Evolutionary conservation across 345 rosid genomes (phyloP).

Genomic region (Eucalyptus sp.): DNA sequence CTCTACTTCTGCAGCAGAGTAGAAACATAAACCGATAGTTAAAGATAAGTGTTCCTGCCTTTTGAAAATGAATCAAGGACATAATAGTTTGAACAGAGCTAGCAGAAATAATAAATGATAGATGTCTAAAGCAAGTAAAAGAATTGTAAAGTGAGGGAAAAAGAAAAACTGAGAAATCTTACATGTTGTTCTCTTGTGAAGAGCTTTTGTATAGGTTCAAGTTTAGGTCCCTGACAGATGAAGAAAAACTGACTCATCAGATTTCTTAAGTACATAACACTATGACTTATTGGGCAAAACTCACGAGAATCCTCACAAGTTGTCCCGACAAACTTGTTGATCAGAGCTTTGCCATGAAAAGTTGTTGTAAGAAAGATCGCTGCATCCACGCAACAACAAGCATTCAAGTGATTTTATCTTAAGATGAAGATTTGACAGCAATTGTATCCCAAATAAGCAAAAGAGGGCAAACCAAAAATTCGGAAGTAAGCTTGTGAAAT

Average conservation of each 20-base stretch:
- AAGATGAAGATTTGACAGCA: background rate
- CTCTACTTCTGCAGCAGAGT: constrained; percentile 4
- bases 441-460: background rate
- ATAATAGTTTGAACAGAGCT: background rate
- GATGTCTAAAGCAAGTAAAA: background rate
- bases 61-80: background rate
- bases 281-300: background rate
- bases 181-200: constrained; percentile 11
- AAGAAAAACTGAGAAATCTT: background rate
- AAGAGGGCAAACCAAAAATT: background rate
- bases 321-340: constrained; percentile 37
- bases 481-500: background rate
- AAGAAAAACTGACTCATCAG: background rate
- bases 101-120: background rate
- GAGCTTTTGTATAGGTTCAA: constrained; percentile 36
- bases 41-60: background rate
- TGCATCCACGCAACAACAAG: constrained; percentile 9
- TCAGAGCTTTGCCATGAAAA: constrained; percentile 38
- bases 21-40: background rate
- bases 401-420: background rate
- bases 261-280: background rate
- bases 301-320: constrained; percentile 8
- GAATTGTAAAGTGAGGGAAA: background rate
- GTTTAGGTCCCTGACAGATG: constrained; percentile 14
- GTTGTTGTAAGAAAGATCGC: constrained; percentile 76